These are phyloP conservation scores for Dendrostoma leiphaemia DNA, from an alignment of 2,329 filamentous ascomycete species.

Conservation along the genomic window DNA sequence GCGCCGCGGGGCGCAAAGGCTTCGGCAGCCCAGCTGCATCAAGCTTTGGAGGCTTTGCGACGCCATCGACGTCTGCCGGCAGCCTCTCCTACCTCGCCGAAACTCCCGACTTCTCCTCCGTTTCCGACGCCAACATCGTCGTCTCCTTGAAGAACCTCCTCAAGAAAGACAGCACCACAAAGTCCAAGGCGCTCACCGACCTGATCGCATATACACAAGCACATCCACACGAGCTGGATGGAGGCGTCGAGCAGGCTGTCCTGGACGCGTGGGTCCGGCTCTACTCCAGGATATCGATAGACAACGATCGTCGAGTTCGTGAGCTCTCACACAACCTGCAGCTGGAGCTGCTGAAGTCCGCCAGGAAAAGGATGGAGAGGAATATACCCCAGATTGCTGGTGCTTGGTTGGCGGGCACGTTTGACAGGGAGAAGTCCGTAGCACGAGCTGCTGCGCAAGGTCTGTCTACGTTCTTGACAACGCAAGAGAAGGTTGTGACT, in stretches of 20 bases:
- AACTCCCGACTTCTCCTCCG: conserved; percentile 72
- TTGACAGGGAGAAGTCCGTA: conserved; percentile 79
- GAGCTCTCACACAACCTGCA: conserved; percentile 81
- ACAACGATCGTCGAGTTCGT: conserved; percentile 82
- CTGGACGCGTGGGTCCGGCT: conserved; percentile 85
- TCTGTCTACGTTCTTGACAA: conserved; percentile 71
- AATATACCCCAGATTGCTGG: conserved; percentile 75
- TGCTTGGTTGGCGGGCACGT: conserved; percentile 87
- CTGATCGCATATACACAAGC: conserved; percentile 54
- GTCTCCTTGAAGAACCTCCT: conserved; percentile 90
- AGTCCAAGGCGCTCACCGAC: conserved; percentile 86
- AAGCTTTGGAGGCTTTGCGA: conserved; percentile 42
- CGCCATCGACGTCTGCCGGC: conserved; percentile 36
- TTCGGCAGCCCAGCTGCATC: conserved; percentile 20
- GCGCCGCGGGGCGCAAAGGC: conserved; percentile 18
- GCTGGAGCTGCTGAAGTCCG: conserved; percentile 56
- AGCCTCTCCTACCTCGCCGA: conserved; percentile 83
- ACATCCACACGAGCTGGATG: conserved; percentile 42
- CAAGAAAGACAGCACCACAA: conserved; percentile 92
- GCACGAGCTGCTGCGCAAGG: conserved; percentile 76
- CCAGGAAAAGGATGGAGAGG: conserved; percentile 80
- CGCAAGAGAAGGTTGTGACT: conserved; percentile 71
- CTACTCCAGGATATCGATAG: conserved; percentile 87
- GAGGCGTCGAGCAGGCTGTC: conserved; percentile 74
- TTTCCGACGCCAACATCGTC: conserved; percentile 78